Evolutionary conservation across 345 rosid species (phyloP).

Genomic region (Gossypium raimondii): DNA sequence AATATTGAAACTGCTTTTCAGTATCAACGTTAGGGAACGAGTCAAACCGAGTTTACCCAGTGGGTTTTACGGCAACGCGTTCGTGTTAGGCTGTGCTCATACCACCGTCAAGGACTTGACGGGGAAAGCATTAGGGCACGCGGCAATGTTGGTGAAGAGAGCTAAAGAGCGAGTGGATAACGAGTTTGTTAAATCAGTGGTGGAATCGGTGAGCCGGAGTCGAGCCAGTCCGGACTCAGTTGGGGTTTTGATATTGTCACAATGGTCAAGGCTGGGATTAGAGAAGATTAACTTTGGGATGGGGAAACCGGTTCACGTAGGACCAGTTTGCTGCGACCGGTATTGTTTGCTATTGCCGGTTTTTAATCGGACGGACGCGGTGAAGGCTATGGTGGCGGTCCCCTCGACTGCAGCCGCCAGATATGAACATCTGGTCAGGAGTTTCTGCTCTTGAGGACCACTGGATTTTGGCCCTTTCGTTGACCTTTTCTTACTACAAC

Average conservation of each 20-base stretch:
- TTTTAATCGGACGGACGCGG: constrained; percentile 43
- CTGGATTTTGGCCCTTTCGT: constrained; percentile 9
- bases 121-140: constrained; percentile 55
- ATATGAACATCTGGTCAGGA: constrained; percentile 48
- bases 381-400: constrained; percentile 74
- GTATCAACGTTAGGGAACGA: constrained; percentile 60
- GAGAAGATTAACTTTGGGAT: constrained; percentile 76
- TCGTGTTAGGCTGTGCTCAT: constrained; percentile 73
- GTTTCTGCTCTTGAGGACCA: constrained; percentile 14
- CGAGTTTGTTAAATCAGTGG: constrained; percentile 53
- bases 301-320: constrained; percentile 64
- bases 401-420: constrained; percentile 55
- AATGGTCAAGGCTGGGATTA: constrained; percentile 86
- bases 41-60: constrained; percentile 63
- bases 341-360: constrained; percentile 77
- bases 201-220: constrained; percentile 49
- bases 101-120: constrained; percentile 50
- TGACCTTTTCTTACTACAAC: neutral
- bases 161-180: constrained; percentile 62
- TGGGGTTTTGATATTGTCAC: constrained; percentile 65
- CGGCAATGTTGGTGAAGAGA: constrained; percentile 50
- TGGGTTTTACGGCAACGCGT: constrained; percentile 84
- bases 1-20: constrained; percentile 62
- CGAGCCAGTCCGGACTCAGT: constrained; percentile 63
- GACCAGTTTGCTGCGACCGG: constrained; percentile 62